Conservation (phyloP, 192 early-diverging fungal species). For the Irineochytrium annulatum region DNA sequence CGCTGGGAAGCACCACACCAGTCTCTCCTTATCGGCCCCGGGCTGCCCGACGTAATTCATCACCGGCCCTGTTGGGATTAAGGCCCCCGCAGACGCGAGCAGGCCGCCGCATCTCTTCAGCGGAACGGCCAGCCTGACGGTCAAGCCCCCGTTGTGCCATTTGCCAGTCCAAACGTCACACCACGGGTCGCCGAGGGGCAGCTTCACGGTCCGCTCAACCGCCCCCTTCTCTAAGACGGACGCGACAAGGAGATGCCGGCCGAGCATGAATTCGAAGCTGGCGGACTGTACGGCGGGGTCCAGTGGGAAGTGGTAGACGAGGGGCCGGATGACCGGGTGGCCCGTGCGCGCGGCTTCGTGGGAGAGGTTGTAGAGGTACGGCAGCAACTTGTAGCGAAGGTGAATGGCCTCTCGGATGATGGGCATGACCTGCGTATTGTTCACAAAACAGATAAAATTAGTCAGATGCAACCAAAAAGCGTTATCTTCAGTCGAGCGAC, state of each 20-base stretch:
- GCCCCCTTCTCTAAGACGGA: slow-evolving; percentile 40
- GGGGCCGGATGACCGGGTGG: slow-evolving; percentile 48
- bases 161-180: slow-evolving; percentile 42
- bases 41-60: slow-evolving; percentile 33
- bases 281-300: slow-evolving; percentile 33
- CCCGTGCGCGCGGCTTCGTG: slow-evolving; percentile 29
- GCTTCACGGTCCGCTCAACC: slow-evolving; percentile 20
- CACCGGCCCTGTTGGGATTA: slow-evolving; percentile 41
- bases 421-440: slow-evolving; percentile 36
- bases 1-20: slow-evolving; percentile 42
- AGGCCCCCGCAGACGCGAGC: slow-evolving; percentile 34
- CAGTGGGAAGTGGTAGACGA: slow-evolving; percentile 49
- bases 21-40: slow-evolving; percentile 33
- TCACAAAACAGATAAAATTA: slow-evolving; percentile 19
- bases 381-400: slow-evolving; percentile 50
- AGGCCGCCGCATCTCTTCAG: slow-evolving; percentile 38
- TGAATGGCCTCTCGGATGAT: slow-evolving; percentile 48
- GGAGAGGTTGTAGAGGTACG: slow-evolving; percentile 50
- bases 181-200: slow-evolving; percentile 36
- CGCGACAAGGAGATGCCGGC: slow-evolving; percentile 44
- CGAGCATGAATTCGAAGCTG: slow-evolving; percentile 55
- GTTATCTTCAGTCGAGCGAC: slow-evolving; percentile 1
- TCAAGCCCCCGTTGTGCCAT: slow-evolving; percentile 37
- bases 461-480: neutral
- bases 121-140: slow-evolving; percentile 26